Evolutionary conservation across 75 land plant genomes (phyloP).

Genomic region (Selaginella moellendorffii): DNA sequence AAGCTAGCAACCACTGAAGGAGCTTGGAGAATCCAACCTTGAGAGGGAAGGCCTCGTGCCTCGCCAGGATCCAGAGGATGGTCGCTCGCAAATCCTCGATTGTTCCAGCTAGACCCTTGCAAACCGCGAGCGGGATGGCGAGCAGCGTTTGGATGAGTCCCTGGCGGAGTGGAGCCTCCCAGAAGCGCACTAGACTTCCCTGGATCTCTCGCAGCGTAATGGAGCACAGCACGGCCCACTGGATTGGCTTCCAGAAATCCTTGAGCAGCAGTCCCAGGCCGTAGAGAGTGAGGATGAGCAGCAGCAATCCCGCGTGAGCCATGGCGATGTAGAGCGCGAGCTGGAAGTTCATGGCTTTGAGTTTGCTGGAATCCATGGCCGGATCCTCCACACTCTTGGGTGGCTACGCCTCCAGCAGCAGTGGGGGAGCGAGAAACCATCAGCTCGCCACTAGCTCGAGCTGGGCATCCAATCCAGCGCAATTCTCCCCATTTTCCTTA

Average conservation of each 20-base stretch:
- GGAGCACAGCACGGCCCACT: constrained; percentile 79
- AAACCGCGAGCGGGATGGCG: constrained; percentile 53
- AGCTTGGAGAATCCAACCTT: constrained; percentile 40
- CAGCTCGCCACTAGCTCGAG: too few species aligned
- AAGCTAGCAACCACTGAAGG: constrained; percentile 58
- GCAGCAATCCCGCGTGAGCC: constrained; percentile 72
- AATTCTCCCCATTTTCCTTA: too few species aligned
- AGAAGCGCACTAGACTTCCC: constrained; percentile 39
- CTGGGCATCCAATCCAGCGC: too few species aligned
- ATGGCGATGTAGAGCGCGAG: constrained; percentile 83
- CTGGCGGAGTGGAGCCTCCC: constrained; percentile 41
- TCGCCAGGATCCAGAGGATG: constrained; percentile 15
- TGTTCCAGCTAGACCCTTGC: constrained; percentile 31
- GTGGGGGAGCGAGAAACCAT: too few species aligned
- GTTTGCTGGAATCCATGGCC: neutral
- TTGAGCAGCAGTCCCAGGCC: constrained; percentile 45
- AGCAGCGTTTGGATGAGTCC: constrained; percentile 52
- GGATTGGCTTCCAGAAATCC: constrained; percentile 55
- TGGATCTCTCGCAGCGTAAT: constrained; percentile 67
- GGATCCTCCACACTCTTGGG: too few species aligned
- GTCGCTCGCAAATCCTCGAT: constrained; percentile 28
- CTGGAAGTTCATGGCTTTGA: constrained; percentile 23
- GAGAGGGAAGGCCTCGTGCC: neutral
- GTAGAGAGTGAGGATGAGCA: constrained; percentile 40
- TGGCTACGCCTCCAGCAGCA: too few species aligned